A percentile compares a stretch with the other conserved stretches of the same genome.
Conservation (phyloP, 179 eudicot genomes). For the Carnegiea gigantea region DNA sequence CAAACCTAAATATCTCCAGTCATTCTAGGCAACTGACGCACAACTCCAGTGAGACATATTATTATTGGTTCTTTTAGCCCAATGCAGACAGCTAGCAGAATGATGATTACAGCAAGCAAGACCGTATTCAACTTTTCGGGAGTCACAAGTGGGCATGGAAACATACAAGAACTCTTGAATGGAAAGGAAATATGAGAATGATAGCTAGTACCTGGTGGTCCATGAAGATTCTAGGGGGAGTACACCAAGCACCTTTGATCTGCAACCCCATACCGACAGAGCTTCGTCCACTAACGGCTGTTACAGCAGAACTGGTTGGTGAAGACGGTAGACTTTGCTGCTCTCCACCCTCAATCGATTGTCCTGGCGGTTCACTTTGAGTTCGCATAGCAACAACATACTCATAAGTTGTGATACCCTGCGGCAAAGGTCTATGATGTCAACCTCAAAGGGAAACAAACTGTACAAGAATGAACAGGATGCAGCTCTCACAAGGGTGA, state of each 20-base stretch:
- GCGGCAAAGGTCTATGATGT: constrained; percentile 13
- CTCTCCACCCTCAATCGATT: constrained; percentile 72
- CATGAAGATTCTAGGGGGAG: constrained; percentile 91
- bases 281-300: constrained; percentile 88
- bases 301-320: constrained; percentile 85
- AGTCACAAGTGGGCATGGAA: neutral
- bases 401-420: constrained; percentile 96
- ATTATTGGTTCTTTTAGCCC: neutral
- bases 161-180: neutral
- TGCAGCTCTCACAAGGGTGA: neutral
- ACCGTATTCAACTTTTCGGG: neutral
- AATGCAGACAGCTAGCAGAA: neutral
- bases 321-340: constrained; percentile 78
- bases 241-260: constrained; percentile 93
- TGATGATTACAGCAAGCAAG: neutral
- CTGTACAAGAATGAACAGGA: neutral
- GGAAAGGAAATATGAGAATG: neutral
- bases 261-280: constrained; percentile 75
- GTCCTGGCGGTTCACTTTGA: constrained; percentile 87
- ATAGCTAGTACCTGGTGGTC: constrained; percentile 60
- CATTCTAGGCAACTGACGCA: neutral
- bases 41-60: neutral
- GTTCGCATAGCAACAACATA: constrained; percentile 93
- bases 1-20: neutral
- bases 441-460: constrained; percentile 8